These are phyloP conservation scores for Groenewaldozyma salmanticensis DNA, from an alignment of 805 yeast species.

Conservation along the genomic window DNA sequence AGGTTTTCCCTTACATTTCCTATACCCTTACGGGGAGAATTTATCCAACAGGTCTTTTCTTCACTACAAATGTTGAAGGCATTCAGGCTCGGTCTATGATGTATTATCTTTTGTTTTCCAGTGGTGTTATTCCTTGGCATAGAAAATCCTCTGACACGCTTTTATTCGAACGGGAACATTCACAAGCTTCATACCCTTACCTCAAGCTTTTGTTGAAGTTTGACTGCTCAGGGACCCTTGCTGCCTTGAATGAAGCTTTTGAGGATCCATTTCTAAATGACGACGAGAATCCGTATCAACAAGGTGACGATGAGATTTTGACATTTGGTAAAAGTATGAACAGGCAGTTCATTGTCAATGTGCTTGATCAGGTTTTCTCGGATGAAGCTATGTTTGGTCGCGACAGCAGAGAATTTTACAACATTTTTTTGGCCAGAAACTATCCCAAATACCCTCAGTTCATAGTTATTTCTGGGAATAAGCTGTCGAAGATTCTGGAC, in stretches of 20 bases:
- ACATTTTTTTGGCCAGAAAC: conserved; percentile 70
- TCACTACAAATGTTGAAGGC: conserved; percentile 29
- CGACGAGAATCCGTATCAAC: conserved; percentile 17
- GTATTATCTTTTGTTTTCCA: conserved; percentile 48
- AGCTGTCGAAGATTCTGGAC: conserved; percentile 39
- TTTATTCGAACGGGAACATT: conserved; percentile 3
- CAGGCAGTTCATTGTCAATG: conserved; percentile 71
- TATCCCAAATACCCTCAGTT: conserved; percentile 82
- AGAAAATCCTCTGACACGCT: background rate
- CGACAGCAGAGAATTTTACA: conserved; percentile 24
- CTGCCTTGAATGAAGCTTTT: conserved; percentile 69
- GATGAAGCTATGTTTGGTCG: conserved; percentile 25
- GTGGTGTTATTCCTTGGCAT: conserved; percentile 1
- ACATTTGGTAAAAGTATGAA: conserved; percentile 32
- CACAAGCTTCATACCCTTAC: conserved; percentile 46
- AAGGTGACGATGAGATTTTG: conserved; percentile 11
- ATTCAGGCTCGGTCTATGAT: conserved; percentile 39
- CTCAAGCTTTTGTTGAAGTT: conserved; percentile 45
- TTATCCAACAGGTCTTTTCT: conserved; percentile 58
- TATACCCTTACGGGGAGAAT: conserved; percentile 67
- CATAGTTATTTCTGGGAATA: conserved; percentile 56
- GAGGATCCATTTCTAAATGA: conserved; percentile 73
- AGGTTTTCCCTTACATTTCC: conserved; percentile 53
- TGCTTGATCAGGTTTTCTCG: conserved; percentile 50
- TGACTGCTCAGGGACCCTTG: conserved; percentile 51